These are phyloP conservation scores for Aspergillus pseudoglaucus DNA, from an alignment of 2,329 filamentous ascomycete species.

Conservation along the genomic window DNA sequence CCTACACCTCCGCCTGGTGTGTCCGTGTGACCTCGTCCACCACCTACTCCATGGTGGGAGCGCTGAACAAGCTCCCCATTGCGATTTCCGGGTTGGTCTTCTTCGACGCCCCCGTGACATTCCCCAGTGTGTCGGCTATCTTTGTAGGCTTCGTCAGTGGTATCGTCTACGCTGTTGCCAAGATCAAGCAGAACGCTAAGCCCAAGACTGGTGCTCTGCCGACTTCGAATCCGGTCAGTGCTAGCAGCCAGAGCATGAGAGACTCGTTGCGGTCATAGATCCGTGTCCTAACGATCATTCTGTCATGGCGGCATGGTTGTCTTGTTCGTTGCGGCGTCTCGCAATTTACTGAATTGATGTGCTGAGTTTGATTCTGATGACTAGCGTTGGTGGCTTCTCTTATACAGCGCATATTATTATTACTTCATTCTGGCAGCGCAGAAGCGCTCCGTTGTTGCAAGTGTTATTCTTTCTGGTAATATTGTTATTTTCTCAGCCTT, in stretches of 20 bases:
- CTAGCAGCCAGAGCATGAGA: slow-evolving; percentile 83
- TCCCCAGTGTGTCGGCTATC: slow-evolving; percentile 88
- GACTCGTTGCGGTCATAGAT: slow-evolving; percentile 68
- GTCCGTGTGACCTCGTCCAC: slow-evolving; percentile 95
- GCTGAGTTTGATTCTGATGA: too few species aligned
- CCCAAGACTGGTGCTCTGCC: slow-evolving; percentile 63
- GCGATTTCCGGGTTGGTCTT: slow-evolving; percentile 88
- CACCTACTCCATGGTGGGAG: slow-evolving; percentile 97
- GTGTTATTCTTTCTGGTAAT: too few species aligned
- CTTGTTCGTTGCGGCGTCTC: too few species aligned
- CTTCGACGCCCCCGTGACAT: slow-evolving; percentile 88
- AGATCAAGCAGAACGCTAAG: slow-evolving; percentile 69
- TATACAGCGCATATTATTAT: not conserved
- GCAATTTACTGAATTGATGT: too few species aligned
- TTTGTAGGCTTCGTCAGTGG: slow-evolving; percentile 85
- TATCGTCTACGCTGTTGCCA: slow-evolving; percentile 81
- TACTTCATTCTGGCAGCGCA: not conserved
- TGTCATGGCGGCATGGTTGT: too few species aligned
- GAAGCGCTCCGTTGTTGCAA: too few species aligned
- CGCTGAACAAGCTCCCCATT: slow-evolving; percentile 95
- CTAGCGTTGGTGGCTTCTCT: too few species aligned
- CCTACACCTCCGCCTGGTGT: slow-evolving; percentile 99
- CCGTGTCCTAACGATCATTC: not conserved
- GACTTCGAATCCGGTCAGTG: slow-evolving; percentile 67
- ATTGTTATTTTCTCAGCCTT: not conserved